Evolutionary conservation across 2,329 filamentous ascomycete species (phyloP).

Genomic region (Talaromyces sp.): DNA sequence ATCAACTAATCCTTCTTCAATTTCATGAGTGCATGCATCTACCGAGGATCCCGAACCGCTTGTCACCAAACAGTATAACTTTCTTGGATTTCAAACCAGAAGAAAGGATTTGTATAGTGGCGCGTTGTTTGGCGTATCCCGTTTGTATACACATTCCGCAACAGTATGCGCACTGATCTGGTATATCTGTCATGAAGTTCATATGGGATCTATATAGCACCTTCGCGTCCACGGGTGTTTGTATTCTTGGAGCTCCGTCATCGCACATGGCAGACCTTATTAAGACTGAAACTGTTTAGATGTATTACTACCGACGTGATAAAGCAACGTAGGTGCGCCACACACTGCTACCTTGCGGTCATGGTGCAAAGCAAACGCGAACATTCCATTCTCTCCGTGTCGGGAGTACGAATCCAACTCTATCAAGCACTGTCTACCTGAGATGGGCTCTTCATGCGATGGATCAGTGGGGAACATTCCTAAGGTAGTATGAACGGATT

Average conservation of each 20-base stretch:
- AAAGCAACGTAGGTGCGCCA: not conserved
- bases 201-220: not conserved
- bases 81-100: not conserved
- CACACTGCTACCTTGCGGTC: constrained; percentile 1
- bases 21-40: no score
- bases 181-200: not conserved
- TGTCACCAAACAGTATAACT: not conserved
- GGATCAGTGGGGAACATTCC: not conserved
- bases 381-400: not conserved
- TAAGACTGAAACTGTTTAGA: not conserved
- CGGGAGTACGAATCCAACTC: not conserved
- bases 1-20: not conserved
- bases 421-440: not conserved
- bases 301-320: not conserved
- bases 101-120: not conserved
- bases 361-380: not conserved
- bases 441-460: not conserved
- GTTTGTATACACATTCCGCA: not conserved
- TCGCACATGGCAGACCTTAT: not conserved
- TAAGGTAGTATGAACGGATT: not conserved
- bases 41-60: not conserved
- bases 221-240: no score
- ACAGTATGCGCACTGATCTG: not conserved
- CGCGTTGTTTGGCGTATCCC: not conserved
- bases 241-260: no score